phyloP scores from a whole-genome alignment of 2,329 filamentous ascomycete genomes.

The Colletotrichum sp. region DNA sequence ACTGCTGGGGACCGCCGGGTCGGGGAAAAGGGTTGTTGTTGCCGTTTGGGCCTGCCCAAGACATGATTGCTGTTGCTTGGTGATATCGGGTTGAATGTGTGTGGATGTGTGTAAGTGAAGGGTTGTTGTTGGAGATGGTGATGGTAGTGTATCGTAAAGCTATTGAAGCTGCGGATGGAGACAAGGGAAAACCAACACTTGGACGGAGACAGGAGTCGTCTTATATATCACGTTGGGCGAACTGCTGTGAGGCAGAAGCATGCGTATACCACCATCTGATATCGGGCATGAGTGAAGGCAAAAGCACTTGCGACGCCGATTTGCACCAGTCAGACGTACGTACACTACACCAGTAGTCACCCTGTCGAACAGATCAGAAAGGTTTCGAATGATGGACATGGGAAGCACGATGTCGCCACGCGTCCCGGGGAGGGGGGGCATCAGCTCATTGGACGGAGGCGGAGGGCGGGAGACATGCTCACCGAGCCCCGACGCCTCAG shows the following conservation, averaged over 20 bases:
- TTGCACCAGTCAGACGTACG: slow-evolving; percentile 11
- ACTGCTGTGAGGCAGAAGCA: slow-evolving; percentile 6
- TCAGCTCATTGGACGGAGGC: slow-evolving; percentile 14
- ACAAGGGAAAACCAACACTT: neutral
- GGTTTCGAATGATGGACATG: slow-evolving; percentile 16
- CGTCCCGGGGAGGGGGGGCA: slow-evolving; percentile 12
- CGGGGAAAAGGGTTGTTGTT: slow-evolving; percentile 12
- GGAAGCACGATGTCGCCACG: slow-evolving; percentile 22
- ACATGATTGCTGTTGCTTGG: slow-evolving; percentile 13
- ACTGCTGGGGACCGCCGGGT: neutral
- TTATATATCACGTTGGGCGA: neutral
- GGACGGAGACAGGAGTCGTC: neutral
- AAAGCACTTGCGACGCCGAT: slow-evolving; percentile 17
- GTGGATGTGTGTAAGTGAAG: neutral
- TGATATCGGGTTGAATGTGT: neutral
- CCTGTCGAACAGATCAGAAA: slow-evolving; percentile 14
- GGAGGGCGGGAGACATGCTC: neutral
- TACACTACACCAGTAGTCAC: slow-evolving; percentile 7
- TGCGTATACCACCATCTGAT: slow-evolving; percentile 18
- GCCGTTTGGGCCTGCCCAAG: slow-evolving; percentile 19
- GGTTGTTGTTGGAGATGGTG: neutral
- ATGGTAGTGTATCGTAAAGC: neutral
- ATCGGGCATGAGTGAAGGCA: slow-evolving; percentile 13
- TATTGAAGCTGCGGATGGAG: slow-evolving; percentile 1
- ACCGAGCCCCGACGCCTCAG: slow-evolving; percentile 3